Percentiles rank a stretch among this genome's conserved stretches.
Conservation (phyloP, 148 eudicot genomes). For the Agrostemma githago region DNA sequence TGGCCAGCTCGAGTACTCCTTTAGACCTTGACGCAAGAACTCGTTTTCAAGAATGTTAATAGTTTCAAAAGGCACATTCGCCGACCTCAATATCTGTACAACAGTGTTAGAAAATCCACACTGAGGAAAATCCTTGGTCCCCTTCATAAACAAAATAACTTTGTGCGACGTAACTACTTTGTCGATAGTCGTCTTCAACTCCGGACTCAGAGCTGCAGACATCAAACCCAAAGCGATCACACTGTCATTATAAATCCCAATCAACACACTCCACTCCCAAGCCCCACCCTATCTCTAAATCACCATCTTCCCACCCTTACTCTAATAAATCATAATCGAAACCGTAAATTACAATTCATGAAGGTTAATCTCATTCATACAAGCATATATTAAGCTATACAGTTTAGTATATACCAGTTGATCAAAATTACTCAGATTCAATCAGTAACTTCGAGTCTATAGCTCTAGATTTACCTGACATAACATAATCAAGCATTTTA, state of each 20-base stretch:
- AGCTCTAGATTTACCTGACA: neutral
- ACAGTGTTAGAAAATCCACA: slow-evolving; percentile 94
- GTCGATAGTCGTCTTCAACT: slow-evolving; percentile 78
- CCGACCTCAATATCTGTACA: slow-evolving; percentile 68
- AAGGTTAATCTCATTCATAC: neutral
- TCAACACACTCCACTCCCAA: neutral
- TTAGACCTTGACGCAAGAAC: slow-evolving; percentile 75
- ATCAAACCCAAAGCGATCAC: neutral
- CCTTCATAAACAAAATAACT: slow-evolving; percentile 91
- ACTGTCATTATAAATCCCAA: neutral
- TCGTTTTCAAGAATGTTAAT: slow-evolving; percentile 85
- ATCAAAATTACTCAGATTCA: neutral
- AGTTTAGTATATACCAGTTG: neutral
- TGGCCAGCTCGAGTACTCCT: slow-evolving; percentile 97
- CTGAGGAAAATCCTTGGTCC: slow-evolving; percentile 89
- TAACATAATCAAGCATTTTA: neutral
- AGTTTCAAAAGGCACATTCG: slow-evolving; percentile 77
- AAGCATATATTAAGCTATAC: neutral
- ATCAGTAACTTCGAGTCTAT: neutral
- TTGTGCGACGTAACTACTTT: slow-evolving; percentile 79
- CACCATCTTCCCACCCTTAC: neutral
- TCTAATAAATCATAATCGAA: neutral
- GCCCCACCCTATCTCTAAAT: neutral
- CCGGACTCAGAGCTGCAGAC: slow-evolving; percentile 70
- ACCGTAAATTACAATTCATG: neutral